Base-by-base conservation (phyloP, 129 eudicot species). In the Flaveria brownii region DNA sequence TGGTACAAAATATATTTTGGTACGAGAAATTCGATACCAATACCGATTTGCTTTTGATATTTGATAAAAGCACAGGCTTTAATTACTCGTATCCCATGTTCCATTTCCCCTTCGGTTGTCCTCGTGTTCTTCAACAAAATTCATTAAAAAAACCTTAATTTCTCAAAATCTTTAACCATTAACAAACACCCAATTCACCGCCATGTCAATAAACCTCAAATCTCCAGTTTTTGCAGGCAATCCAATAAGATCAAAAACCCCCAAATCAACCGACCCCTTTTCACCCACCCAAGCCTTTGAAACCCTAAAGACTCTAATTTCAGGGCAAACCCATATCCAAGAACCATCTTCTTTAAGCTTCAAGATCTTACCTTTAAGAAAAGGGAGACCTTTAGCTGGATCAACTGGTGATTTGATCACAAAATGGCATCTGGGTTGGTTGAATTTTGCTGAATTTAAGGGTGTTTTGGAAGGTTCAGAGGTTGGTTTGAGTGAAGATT, bases 381-480 rank as follows among this genome's bases (percentile, higher is more conserved):
- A 92, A 75, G 93, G 97, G 30, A 78, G 85, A 25, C 96, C 96
- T 10, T 78, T 92, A 60, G 87, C 88, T 7, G 87, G 91, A 6
- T 82, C 85, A 15, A 25, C 26, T 7, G 84, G 70, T 49, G 87
- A 80, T 50, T 9, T 66, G 47, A 76, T 68, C 22, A 86, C 81
- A 10, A 86, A 41, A 56, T 92, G 98, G 96, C 88, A 81, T 72
- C 90, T 92, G 84, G 98, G 87, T 42, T 92, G 96, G 98, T 70
- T 92, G 75, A 85, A 83, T 82, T 83, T 88, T 76, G 73, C 61
- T 13, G 96, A 86, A 22, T 84, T 83, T 43, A 80, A 51, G 82
- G 77, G 16, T 12, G 80, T 84, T 25, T 84, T 89, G 85, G 89
- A 82, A 65, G 83, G 83, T 16, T 86, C 87, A 15, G 86, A 78